A percentile compares a stretch with the other conserved stretches of the same genome.
Conservation (phyloP, 768 basidiomycete genomes). For the Russula abietina region DNA sequence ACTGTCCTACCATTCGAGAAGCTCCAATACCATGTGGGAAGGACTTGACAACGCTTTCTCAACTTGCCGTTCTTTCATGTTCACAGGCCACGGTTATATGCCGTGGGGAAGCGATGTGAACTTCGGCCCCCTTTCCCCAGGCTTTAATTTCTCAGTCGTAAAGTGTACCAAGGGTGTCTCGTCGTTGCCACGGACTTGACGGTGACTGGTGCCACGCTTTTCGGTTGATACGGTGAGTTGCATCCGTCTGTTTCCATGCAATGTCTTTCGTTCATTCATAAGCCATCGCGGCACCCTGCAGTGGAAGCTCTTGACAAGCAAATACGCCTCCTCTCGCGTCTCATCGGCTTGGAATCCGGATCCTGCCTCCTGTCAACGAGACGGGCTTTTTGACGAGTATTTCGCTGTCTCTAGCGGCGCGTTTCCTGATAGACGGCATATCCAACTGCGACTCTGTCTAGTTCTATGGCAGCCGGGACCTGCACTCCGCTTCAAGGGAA, state of each 20-base stretch:
- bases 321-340: background rate
- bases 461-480: background rate
- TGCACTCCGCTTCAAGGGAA: background rate
- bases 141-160: background rate
- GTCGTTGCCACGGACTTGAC: background rate
- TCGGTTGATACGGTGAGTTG: constrained; percentile 1
- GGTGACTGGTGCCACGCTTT: background rate
- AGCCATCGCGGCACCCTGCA: background rate
- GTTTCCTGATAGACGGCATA: background rate
- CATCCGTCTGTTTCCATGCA: background rate
- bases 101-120: constrained; percentile 1
- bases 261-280: background rate
- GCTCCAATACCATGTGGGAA: constrained; percentile 13
- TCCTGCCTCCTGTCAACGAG: background rate
- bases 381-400: background rate
- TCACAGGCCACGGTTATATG: constrained; percentile 19
- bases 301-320: background rate
- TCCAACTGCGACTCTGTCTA: background rate
- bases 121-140: constrained; percentile 8
- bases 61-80: background rate
- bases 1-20: background rate
- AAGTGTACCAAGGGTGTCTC: background rate
- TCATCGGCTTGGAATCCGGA: background rate
- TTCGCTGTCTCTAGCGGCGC: background rate
- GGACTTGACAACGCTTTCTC: constrained; percentile 7